phyloP scores from a whole-genome alignment of 2,329 filamentous ascomycete genomes.

The Aphanocladium album region DNA sequence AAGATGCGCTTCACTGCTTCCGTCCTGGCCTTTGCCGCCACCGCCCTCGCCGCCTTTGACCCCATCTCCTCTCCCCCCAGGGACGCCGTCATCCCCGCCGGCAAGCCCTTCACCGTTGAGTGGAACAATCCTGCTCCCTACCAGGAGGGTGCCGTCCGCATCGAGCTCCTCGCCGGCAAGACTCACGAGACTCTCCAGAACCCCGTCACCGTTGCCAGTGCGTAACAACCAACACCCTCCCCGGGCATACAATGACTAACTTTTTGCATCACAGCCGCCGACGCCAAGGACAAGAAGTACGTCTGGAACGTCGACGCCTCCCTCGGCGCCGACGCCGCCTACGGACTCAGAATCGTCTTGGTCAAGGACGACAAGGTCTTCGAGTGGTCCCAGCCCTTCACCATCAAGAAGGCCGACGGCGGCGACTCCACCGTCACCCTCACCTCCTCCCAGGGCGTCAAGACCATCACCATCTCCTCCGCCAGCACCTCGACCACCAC shows the following conservation, averaged over 20 bases:
- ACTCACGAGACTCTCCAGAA: conserved; percentile 36
- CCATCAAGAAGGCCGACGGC: conserved; percentile 35
- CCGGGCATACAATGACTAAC: not conserved
- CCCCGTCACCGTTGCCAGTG: conserved; percentile 44
- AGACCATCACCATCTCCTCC: conserved; percentile 26
- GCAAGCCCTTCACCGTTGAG: conserved; percentile 43
- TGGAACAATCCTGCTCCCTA: conserved; percentile 43
- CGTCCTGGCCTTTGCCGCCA: conserved; percentile 46
- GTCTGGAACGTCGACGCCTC: conserved; percentile 44
- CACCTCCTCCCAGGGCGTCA: conserved; percentile 25
- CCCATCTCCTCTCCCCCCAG: conserved; percentile 43
- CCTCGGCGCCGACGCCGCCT: conserved; percentile 43
- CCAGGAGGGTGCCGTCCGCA: conserved; percentile 40
- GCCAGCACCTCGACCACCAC: conserved; percentile 16
- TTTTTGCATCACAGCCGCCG: conserved; percentile 24
- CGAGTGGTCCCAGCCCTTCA: conserved; percentile 61
- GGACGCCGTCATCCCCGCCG: conserved; percentile 42
- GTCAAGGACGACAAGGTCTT: conserved; percentile 43
- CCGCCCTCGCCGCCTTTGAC: conserved; percentile 50
- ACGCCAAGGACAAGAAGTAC: conserved; percentile 41
- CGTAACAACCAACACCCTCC: too few relatives aligned
- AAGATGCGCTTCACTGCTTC: conserved; percentile 53
- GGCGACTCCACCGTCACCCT: conserved; percentile 23
- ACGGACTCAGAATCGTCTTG: conserved; percentile 53
- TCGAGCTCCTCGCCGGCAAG: conserved; percentile 51